A percentile compares a stretch with the other conserved stretches of the same genome.
Evolutionary conservation across 2,329 filamentous ascomycete species (phyloP).

Genomic region (Tolypocladium guangdongense): DNA sequence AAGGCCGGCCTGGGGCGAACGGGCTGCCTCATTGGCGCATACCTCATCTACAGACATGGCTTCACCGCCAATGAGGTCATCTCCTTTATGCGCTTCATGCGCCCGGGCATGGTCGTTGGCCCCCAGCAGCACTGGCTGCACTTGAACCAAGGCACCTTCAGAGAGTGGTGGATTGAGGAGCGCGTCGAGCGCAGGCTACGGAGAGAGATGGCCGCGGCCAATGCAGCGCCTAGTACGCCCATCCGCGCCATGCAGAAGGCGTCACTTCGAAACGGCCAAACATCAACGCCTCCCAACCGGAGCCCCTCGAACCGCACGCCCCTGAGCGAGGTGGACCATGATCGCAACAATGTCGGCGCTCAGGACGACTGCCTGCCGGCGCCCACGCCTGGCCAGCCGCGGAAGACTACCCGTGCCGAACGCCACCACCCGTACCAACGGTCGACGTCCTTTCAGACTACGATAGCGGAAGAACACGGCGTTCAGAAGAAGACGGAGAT

Average conservation of each 20-base stretch:
- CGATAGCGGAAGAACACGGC: constrained; percentile 38
- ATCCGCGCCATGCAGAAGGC: constrained; percentile 51
- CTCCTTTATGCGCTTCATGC: constrained; percentile 98
- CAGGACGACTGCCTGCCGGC: constrained; percentile 88
- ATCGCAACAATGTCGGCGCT: constrained; percentile 54
- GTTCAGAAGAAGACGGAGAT: constrained; percentile 49
- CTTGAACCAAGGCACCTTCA: constrained; percentile 89
- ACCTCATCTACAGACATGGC: constrained; percentile 92
- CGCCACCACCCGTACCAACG: constrained; percentile 64
- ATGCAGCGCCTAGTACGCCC: constrained; percentile 44
- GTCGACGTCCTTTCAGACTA: constrained; percentile 33
- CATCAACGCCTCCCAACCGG: constrained; percentile 76
- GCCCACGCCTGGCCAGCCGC: constrained; percentile 88
- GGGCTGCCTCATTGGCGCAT: constrained; percentile 92
- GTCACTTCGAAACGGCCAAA: constrained; percentile 51
- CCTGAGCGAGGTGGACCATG: constrained; percentile 87
- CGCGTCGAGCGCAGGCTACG: constrained; percentile 60
- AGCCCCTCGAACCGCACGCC: constrained; percentile 67
- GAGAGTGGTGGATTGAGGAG: constrained; percentile 97
- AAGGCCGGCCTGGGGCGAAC: constrained; percentile 94
- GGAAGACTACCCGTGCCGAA: constrained; percentile 74
- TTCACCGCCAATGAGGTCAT: constrained; percentile 98
- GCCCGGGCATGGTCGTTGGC: constrained; percentile 96
- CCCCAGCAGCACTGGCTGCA: constrained; percentile 99
- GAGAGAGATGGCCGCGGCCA: constrained; percentile 44